Base-by-base conservation (phyloP, 23 red algal genomes). In the Gracilaria gracilis region DNA sequence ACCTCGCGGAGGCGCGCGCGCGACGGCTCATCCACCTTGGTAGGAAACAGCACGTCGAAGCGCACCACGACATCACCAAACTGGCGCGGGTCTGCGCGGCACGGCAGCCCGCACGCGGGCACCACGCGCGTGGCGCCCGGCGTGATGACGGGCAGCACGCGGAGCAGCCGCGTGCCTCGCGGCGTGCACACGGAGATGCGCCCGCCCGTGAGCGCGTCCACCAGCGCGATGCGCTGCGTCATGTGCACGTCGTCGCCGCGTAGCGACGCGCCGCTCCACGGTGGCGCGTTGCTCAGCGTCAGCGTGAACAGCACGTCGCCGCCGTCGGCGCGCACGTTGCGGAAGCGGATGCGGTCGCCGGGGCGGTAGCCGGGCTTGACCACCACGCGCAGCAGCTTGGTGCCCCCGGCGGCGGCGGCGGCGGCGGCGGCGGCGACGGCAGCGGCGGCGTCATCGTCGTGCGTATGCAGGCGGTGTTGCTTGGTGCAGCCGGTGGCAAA, bases 281-380 rank as follows among this genome's bases (percentile, higher is more conserved):
- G 31, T 1, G n/a, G 38, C 23, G 38, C 40, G 1, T 13, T 32
- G 35, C 28, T 19, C 57, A 46, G 71, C 37, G 48, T 61, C 31
- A 90, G 54, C 31, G 59, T 75, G 74, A 90, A 90, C 87, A 90
- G 75, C 32, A 90, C 64, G 42, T 90, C 87, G n/a, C 65, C 82
- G 29, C 57, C 74, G 40, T 66, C 58, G 44, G 58, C 40, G 17
- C 46, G 58, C 19, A 71, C 87, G 55, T 67, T 21, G 0, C 75
- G 20, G 40, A 90, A 90, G 35, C 87, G 46, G 53, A 90, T 69
- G 16, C 75, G 71, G 42, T 90, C 87, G 23, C 74, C 87, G 13
- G 67, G 71, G 23, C 87, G 87, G 74, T 90, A 90, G 9, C 87
- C 72, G 24, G 87, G 87, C 38, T 80, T 79, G 23, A 90, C 58